These are phyloP conservation scores for Stachybotrys chartarum DNA, from an alignment of 2,329 filamentous ascomycete species.

Conservation along the genomic window DNA sequence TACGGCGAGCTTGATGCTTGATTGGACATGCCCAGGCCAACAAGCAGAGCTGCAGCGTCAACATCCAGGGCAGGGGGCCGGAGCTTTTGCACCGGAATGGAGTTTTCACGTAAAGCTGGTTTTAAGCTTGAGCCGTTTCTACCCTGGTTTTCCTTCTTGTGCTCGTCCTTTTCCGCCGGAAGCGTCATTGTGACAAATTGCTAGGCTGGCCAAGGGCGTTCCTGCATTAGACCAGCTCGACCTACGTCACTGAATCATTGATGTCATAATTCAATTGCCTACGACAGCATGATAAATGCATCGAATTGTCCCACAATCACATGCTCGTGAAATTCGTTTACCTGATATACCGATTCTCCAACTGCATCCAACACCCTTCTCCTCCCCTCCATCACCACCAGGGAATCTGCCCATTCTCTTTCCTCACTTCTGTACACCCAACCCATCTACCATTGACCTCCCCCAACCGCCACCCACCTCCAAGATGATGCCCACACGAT, in stretches of 20 bases:
- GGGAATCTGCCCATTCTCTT: background rate
- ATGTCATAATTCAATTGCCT: background rate
- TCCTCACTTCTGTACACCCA: background rate
- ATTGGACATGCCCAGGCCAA: background rate
- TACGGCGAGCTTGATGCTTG: background rate
- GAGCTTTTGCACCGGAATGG: background rate
- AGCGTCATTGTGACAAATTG: background rate
- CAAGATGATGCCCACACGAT: slow-evolving; percentile 22
- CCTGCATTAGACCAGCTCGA: background rate
- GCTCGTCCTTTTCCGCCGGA: background rate
- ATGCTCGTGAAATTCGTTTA: background rate
- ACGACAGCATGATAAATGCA: background rate
- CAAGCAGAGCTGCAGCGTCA: background rate
- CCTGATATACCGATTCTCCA: background rate
- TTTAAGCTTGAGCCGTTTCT: background rate
- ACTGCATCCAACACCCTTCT: background rate
- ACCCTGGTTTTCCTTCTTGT: background rate
- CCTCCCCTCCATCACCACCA: background rate
- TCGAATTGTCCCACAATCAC: too few species aligned
- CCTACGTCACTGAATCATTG: background rate
- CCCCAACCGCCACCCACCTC: background rate
- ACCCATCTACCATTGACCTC: background rate
- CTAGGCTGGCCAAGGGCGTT: background rate
- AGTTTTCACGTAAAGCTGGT: background rate
- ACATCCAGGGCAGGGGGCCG: background rate